phyloP scores from a whole-genome alignment of 345 rosid genomes.

The Brassica carinata region DNA sequence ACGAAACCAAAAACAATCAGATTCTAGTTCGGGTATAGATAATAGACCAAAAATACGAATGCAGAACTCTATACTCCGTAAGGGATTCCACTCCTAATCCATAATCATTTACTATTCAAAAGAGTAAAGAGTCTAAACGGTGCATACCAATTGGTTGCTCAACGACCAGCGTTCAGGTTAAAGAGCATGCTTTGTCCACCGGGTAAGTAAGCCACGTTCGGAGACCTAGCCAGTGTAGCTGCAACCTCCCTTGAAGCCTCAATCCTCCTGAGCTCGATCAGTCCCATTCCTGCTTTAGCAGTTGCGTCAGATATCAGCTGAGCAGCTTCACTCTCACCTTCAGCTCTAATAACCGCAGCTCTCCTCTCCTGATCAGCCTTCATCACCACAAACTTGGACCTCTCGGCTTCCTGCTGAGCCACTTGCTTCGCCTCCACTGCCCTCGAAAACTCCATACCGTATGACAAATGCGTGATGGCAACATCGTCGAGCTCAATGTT shows the following conservation, averaged over 20 bases:
- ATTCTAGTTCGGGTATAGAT: not conserved
- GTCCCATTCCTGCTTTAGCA: conserved; percentile 73
- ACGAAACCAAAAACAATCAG: not conserved
- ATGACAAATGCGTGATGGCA: conserved; percentile 93
- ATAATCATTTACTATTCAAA: not conserved
- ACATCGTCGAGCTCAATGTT: conserved; percentile 89
- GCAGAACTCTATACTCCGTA: not conserved
- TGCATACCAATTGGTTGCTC: conserved; percentile 18
- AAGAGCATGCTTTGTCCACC: conserved; percentile 86
- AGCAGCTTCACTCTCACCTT: conserved; percentile 99
- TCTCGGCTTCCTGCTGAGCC: conserved; percentile 98
- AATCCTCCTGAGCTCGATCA: conserved; percentile 95
- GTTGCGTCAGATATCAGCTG: conserved; percentile 90
- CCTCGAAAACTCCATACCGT: conserved; percentile 87
- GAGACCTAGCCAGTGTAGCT: conserved; percentile 78
- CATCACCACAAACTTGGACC: conserved; percentile 92
- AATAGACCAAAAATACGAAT: not conserved
- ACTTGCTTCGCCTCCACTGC: conserved; percentile 99
- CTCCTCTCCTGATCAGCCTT: conserved; percentile 99
- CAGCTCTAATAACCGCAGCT: conserved; percentile 92
- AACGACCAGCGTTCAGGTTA: conserved; percentile 58
- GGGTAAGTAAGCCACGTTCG: conserved; percentile 87
- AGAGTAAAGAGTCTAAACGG: conserved; percentile 6
- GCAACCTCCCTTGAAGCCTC: conserved; percentile 97
- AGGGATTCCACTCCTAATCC: not conserved